Conservation (phyloP, 345 rosid species). For the Pistacia atlantica region DNA sequence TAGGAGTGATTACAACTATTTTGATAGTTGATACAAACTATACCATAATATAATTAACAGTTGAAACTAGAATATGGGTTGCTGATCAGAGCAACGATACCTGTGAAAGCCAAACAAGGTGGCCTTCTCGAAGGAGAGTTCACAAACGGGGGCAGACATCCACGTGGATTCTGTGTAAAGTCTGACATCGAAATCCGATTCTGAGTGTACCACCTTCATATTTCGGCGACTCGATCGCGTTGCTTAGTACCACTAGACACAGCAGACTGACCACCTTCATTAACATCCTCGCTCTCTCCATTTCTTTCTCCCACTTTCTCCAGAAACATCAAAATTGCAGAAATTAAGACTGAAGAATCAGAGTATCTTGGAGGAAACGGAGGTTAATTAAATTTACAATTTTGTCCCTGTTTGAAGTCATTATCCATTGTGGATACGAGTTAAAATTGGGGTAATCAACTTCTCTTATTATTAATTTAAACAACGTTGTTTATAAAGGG, state of each 20-base stretch:
- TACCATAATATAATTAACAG: not conserved
- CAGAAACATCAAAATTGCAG: not conserved
- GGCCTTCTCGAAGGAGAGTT: constrained; percentile 61
- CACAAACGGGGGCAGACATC: constrained; percentile 53
- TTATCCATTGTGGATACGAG: not conserved
- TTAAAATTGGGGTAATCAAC: not conserved
- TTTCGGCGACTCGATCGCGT: constrained; percentile 50
- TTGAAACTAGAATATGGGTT: not conserved
- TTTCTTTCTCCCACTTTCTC: constrained; percentile 1
- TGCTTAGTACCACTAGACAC: constrained; percentile 10
- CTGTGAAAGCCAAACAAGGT: constrained; percentile 66
- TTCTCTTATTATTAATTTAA: too few species aligned
- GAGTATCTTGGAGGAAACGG: not conserved
- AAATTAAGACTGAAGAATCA: not conserved
- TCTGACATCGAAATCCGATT: constrained; percentile 70
- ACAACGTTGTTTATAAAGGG: not conserved
- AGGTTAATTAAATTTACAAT: not conserved
- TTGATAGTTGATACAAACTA: too few species aligned
- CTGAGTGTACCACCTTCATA: constrained; percentile 50
- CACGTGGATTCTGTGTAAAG: constrained; percentile 51
- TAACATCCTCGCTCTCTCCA: constrained; percentile 34
- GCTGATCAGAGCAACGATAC: constrained; percentile 15
- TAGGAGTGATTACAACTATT: too few species aligned
- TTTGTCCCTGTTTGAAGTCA: not conserved
- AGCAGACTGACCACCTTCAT: constrained; percentile 18